Percentiles rank a stretch among this genome's conserved stretches.
Evolutionary conservation across 805 yeast genomes (phyloP).

Genomic region (Kodamaea neixiangensis): DNA sequence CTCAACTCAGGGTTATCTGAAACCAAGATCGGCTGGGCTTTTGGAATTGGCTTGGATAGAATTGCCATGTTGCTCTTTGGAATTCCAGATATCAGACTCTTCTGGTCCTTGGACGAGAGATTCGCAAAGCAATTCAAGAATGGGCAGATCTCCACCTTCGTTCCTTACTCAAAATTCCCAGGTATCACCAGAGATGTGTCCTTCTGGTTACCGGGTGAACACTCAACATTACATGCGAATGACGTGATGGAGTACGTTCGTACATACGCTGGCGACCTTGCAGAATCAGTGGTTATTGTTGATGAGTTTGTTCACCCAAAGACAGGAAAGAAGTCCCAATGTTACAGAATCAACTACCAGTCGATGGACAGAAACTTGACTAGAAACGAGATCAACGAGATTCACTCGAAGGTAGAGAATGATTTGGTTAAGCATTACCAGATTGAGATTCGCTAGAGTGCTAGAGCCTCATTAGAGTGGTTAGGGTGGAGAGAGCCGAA

Average conservation of each 20-base stretch:
- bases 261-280: constrained; percentile 79
- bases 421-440: constrained; percentile 53
- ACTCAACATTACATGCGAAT: constrained; percentile 64
- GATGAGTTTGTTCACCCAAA: constrained; percentile 89
- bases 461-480: neutral
- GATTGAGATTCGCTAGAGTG: constrained; percentile 55
- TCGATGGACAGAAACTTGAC: constrained; percentile 93
- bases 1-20: constrained; percentile 64
- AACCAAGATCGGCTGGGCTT: constrained; percentile 90
- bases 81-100: constrained; percentile 89
- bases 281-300: constrained; percentile 76
- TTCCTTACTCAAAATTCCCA: constrained; percentile 90
- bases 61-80: constrained; percentile 95
- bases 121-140: constrained; percentile 70
- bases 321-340: constrained; percentile 71
- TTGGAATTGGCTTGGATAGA: constrained; percentile 93
- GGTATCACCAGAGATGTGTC: constrained; percentile 85
- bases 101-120: constrained; percentile 85
- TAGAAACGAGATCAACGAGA: constrained; percentile 74
- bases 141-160: constrained; percentile 69
- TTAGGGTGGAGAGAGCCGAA: neutral
- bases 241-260: constrained; percentile 94
- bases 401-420: constrained; percentile 66
- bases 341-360: constrained; percentile 90
- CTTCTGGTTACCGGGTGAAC: constrained; percentile 73